phyloP scores from a whole-genome alignment of 1,139 yeast species.

The Oligophagozyma castellii region DNA sequence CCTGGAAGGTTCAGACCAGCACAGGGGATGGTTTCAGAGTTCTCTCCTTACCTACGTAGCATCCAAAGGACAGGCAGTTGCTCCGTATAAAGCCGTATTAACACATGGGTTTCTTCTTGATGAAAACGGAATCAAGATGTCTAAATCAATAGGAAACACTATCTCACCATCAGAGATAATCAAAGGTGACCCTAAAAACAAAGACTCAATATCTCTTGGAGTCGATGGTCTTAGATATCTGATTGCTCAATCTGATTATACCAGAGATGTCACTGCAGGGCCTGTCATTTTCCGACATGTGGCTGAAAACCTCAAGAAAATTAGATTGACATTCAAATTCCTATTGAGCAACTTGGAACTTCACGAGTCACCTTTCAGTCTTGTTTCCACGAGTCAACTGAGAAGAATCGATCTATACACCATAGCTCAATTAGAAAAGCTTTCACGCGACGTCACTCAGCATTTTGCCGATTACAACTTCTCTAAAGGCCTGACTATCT shows the following conservation, averaged over 20 bases:
- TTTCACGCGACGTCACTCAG: slow-evolving; percentile 31
- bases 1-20: slow-evolving; percentile 93
- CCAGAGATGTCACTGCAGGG: slow-evolving; percentile 66
- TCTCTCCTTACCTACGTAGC: slow-evolving; percentile 72
- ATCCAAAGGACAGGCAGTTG: slow-evolving; percentile 23
- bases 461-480: slow-evolving; percentile 50
- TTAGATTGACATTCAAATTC: slow-evolving; percentile 70
- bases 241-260: slow-evolving; percentile 82
- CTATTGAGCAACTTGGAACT: slow-evolving; percentile 58
- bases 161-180: slow-evolving; percentile 57
- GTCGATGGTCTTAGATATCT: slow-evolving; percentile 84
- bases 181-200: slow-evolving; percentile 44
- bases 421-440: slow-evolving; percentile 38
- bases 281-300: slow-evolving; percentile 62
- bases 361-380: slow-evolving; percentile 16
- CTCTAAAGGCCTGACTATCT: slow-evolving; percentile 45
- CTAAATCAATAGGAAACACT: slow-evolving; percentile 81
- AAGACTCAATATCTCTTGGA: slow-evolving; percentile 63
- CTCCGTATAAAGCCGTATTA: slow-evolving; percentile 64
- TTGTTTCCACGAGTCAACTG: slow-evolving; percentile 26
- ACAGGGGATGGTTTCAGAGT: slow-evolving; percentile 98
- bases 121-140: slow-evolving; percentile 79
- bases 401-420: slow-evolving; percentile 52
- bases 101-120: slow-evolving; percentile 94
- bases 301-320: slow-evolving; percentile 65